Conservation (phyloP, 2,329 filamentous ascomycete genomes). For the Fusarium tricinctum region DNA sequence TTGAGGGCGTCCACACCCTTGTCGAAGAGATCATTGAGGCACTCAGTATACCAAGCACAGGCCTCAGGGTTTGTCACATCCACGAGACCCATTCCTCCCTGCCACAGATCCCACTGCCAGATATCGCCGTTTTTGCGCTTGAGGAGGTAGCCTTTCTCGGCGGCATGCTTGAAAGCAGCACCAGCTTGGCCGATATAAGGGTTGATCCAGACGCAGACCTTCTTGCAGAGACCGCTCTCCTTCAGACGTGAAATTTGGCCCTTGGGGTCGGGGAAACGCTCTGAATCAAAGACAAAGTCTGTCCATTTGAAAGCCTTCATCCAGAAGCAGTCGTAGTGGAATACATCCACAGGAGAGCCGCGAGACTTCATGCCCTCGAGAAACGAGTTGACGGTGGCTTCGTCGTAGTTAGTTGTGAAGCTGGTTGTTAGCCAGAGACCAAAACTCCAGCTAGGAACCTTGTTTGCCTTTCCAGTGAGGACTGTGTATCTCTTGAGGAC, state of each 20-base stretch:
- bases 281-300: conserved; percentile 78
- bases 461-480: conserved; percentile 75
- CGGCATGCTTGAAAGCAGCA: conserved; percentile 73
- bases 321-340: conserved; percentile 86
- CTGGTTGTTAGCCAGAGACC: conserved; percentile 83
- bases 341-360: conserved; percentile 76
- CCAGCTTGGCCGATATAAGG: conserved; percentile 80
- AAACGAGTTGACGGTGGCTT: conserved; percentile 76
- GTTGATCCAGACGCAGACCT: conserved; percentile 83
- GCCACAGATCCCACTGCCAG: conserved; percentile 84
- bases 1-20: conserved; percentile 80
- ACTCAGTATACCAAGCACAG: conserved; percentile 72
- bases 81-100: conserved; percentile 80
- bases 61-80: conserved; percentile 82
- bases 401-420: conserved; percentile 81
- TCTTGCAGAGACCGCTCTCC: conserved; percentile 69
- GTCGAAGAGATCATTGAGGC: conserved; percentile 75
- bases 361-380: conserved; percentile 77
- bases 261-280: conserved; percentile 77
- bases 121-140: conserved; percentile 77
- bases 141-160: conserved; percentile 76
- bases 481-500: conserved; percentile 76
- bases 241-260: conserved; percentile 76
- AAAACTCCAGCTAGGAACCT: conserved; percentile 80
- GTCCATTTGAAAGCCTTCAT: conserved; percentile 82